Base-by-base conservation (phyloP, 1,284 basidiomycete species). In the Testicularia cyperi region DNA sequence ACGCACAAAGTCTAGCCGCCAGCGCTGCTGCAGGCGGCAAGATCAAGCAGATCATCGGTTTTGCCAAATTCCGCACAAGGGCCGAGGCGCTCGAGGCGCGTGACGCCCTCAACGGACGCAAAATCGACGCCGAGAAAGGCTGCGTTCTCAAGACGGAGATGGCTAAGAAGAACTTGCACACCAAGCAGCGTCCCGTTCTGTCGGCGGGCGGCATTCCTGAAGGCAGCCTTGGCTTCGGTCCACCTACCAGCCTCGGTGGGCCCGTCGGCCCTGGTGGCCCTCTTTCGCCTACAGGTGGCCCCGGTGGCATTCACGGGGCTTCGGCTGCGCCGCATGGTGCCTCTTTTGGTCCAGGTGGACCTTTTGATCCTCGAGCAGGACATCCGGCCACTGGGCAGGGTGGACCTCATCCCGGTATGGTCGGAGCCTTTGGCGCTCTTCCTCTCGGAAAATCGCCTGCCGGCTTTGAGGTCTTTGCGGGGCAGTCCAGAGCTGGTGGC, bases 151-250 rank as follows among this genome's bases (percentile, higher is more conserved):
- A 97, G 78, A 94, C 94, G 14, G 95, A 98, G 79, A 96, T 98
- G 90, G 94, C 94, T 27, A 98, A 98, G 84, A 98, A 98, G 83
- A 97, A 98, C 74, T 78, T 98, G 33, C 94, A 98, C 76, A 95
- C 91, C 23, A 76, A 76, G 52, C 74, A 74, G 39, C 55, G 61
- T n/a, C 61, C 55, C 12, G 43, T 55, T 2, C 24, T 60, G 26
- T 38, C 51, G 1, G 35, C 38, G 7, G 39, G 46, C 8, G 58
- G 58, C 16, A 51, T 44, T 6, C 40, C 48, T n/a, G 60, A 63
- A 29, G 49, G 44, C 29, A 38, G 13, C 37, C 33, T 35, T 4
- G 18, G 45, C 18, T 48, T 55, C 41, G 41, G 34, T 31, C 38
- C 48, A n/a, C 38, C 40, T 23, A 19, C 44, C 10, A 29, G 25